Conservation (phyloP, 2,329 filamentous ascomycete genomes). For the Xylariaceae sp. region DNA sequence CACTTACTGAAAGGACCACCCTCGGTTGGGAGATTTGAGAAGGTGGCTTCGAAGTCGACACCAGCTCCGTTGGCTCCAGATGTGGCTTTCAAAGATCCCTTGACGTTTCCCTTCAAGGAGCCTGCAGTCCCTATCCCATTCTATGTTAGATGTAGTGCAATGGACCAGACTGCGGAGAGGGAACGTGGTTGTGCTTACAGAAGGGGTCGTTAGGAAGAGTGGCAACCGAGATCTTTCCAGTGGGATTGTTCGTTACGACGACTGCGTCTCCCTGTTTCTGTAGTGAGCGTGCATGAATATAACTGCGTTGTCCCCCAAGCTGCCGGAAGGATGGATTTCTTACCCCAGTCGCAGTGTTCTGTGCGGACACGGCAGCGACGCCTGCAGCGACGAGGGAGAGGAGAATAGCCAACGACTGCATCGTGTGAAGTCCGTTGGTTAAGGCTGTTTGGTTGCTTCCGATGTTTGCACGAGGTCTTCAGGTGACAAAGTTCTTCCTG, state of each 20-base stretch:
- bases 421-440: slow-evolving; percentile 10
- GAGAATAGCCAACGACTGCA: slow-evolving; percentile 26
- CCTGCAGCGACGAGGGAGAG: slow-evolving; percentile 23
- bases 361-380: slow-evolving; percentile 22
- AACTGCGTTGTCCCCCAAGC: background rate
- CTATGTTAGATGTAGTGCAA: too few relatives aligned
- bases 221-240: slow-evolving; percentile 51
- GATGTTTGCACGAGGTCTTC: background rate
- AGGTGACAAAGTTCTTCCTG: background rate
- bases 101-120: slow-evolving; percentile 49
- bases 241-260: slow-evolving; percentile 52
- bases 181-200: slow-evolving; percentile 28
- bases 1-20: slow-evolving; percentile 58
- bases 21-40: slow-evolving; percentile 55
- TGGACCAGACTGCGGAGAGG: too few relatives aligned
- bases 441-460: background rate
- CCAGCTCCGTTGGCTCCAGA: slow-evolving; percentile 48
- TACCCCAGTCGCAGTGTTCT: slow-evolving; percentile 25
- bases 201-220: slow-evolving; percentile 50
- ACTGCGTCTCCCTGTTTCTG: slow-evolving; percentile 47
- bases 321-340: slow-evolving; percentile 4
- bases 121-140: slow-evolving; percentile 30
- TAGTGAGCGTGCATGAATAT: slow-evolving; percentile 13
- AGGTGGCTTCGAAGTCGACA: slow-evolving; percentile 50
- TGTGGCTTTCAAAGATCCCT: slow-evolving; percentile 47